Evolutionary conservation across 306 rosid species (phyloP).

Genomic region (Trifolium subterraneum): DNA sequence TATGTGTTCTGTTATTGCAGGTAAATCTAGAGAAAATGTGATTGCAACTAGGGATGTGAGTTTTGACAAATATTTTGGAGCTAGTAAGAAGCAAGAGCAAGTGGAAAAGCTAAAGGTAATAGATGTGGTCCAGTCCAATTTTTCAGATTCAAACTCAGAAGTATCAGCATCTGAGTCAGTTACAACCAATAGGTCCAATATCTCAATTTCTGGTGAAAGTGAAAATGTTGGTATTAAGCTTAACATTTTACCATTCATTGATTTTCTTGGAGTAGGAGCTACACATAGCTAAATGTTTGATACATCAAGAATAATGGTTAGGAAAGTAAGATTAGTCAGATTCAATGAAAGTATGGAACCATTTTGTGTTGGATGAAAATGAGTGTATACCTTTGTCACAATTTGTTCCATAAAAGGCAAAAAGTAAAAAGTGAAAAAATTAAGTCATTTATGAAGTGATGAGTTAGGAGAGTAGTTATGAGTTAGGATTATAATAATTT

Average conservation of each 20-base stretch:
- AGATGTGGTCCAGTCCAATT: constrained; percentile 60
- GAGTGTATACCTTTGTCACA: constrained; percentile 54
- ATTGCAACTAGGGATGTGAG: constrained; percentile 29
- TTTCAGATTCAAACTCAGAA: constrained; percentile 80
- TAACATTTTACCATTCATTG: constrained; percentile 63
- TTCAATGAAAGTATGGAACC: neutral
- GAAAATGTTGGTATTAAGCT: constrained; percentile 41
- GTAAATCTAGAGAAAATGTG: constrained; percentile 30
- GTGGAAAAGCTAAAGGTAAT: constrained; percentile 33
- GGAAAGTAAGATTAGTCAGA: constrained; percentile 40
- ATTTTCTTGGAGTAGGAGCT: constrained; percentile 94
- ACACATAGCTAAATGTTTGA: constrained; percentile 33
- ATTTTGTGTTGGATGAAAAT: constrained; percentile 33
- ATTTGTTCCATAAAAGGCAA: constrained; percentile 56
- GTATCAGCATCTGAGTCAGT: constrained; percentile 76
- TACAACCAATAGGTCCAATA: constrained; percentile 53
- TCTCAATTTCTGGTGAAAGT: constrained; percentile 53
- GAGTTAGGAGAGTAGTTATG: constrained; percentile 32
- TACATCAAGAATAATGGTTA: neutral
- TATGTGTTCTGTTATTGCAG: constrained; percentile 45
- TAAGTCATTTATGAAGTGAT: constrained; percentile 20
- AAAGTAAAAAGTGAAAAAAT: constrained; percentile 36
- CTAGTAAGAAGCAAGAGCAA: constrained; percentile 7
- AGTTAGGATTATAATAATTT: constrained; percentile 27
- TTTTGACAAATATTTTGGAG: constrained; percentile 42